Conservation (phyloP, 2,329 filamentous ascomycete species). For the Xylaria sp. region DNA sequence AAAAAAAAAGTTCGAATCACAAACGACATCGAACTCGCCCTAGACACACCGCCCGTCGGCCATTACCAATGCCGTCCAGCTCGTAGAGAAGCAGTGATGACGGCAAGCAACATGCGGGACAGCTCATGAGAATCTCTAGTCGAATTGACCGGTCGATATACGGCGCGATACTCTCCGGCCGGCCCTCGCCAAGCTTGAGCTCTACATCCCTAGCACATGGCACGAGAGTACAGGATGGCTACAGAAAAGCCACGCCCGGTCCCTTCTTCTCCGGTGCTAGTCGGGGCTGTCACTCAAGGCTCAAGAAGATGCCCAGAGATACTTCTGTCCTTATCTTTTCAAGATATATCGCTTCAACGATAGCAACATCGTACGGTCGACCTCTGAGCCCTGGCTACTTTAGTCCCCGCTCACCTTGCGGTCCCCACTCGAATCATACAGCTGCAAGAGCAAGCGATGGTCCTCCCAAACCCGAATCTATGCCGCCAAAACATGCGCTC, state of each 20-base stretch:
- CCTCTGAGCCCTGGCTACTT: constrained; percentile 26
- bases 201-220: constrained; percentile 6
- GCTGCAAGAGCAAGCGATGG: constrained; percentile 3
- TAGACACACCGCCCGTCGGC: background rate
- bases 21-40: constrained; percentile 2
- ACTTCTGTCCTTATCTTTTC: constrained; percentile 3
- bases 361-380: constrained; percentile 25
- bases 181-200: constrained; percentile 40
- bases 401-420: constrained; percentile 19
- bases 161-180: constrained; percentile 56
- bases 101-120: constrained; percentile 44
- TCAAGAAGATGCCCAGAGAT: constrained; percentile 6
- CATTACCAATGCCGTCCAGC: constrained; percentile 8
- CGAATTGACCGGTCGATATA: constrained; percentile 64
- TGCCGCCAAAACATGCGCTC: constrained; percentile 46
- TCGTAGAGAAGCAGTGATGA: constrained; percentile 37
- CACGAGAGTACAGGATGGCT: constrained; percentile 20
- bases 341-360: constrained; percentile 26
- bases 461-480: background rate
- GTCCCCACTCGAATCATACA: constrained; percentile 31
- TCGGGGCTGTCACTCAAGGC: constrained; percentile 1
- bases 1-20: constrained; percentile 12
- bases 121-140: constrained; percentile 63
- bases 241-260: constrained; percentile 2
- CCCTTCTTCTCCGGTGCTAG: constrained; percentile 7